A percentile compares a stretch with the other conserved stretches of the same genome.
Evolutionary conservation across 805 yeast species (phyloP).

Genomic region (Candida maesae): DNA sequence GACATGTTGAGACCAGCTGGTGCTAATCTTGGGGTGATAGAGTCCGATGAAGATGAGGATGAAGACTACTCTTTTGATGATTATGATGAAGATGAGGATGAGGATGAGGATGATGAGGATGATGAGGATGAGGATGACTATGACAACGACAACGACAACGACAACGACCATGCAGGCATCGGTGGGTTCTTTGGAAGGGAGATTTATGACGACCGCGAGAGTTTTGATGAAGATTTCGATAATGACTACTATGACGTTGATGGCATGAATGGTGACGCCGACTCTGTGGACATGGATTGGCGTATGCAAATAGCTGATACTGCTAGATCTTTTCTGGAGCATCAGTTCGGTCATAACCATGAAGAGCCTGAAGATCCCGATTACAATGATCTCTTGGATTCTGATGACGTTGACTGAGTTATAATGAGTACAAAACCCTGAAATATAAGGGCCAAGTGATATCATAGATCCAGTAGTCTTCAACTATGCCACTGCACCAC

Average conservation of each 20-base stretch:
- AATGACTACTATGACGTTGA: too few species aligned
- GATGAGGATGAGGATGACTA: constrained; percentile 5
- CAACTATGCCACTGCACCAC: too few species aligned
- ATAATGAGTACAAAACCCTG: neutral
- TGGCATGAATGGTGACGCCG: too few species aligned
- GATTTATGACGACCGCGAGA: too few species aligned
- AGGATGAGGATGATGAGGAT: neutral
- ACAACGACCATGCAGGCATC: neutral
- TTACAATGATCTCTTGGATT: neutral
- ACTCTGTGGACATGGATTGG: too few species aligned
- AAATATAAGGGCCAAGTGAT: too few species aligned
- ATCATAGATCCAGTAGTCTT: neutral
- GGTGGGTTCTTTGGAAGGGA: neutral
- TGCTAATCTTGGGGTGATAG: too few species aligned
- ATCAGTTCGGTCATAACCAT: too few species aligned
- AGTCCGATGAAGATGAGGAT: neutral
- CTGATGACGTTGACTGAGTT: neutral
- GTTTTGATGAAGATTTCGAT: too few species aligned
- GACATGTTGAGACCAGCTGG: neutral
- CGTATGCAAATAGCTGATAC: too few species aligned
- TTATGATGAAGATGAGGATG: constrained; percentile 1
- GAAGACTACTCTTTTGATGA: neutral
- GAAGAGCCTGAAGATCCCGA: too few species aligned
- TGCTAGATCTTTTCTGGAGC: too few species aligned
- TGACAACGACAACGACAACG: neutral